A percentile compares a stretch with the other conserved stretches of the same genome.
Evolutionary conservation across 2,329 filamentous ascomycete genomes (phyloP).

Genomic region (Colletotrichum zoysiae): DNA sequence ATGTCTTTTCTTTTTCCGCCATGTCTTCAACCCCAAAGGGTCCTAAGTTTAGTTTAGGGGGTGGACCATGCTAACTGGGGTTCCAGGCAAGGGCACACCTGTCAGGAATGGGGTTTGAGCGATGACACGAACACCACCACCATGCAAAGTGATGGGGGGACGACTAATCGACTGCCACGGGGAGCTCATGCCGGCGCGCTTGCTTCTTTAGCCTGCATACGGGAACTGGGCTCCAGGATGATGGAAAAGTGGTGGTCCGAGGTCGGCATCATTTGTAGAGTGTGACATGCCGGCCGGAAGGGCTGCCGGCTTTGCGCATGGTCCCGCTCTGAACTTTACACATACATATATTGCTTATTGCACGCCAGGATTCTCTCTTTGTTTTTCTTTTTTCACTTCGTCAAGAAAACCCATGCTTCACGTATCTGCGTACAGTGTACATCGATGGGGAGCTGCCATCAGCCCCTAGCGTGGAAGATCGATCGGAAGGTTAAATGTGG

Average conservation of each 20-base stretch:
- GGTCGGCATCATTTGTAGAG: slow-evolving; percentile 16
- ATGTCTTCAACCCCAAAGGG: slow-evolving; percentile 33
- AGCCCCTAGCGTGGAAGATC: slow-evolving; percentile 29
- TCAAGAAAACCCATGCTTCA: not conserved
- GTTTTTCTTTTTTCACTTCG: not conserved
- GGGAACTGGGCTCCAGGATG: slow-evolving; percentile 10
- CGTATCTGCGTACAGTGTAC: not conserved
- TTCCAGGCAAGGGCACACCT: slow-evolving; percentile 11
- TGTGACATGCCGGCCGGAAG: not conserved
- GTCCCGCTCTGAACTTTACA: not conserved
- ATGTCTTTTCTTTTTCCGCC: slow-evolving; percentile 3
- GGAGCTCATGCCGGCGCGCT: not conserved
- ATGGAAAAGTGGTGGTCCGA: slow-evolving; percentile 26
- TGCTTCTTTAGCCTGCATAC: slow-evolving; percentile 20
- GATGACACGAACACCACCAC: not conserved
- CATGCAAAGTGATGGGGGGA: not conserved
- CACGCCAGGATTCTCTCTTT: not conserved
- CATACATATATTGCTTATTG: not conserved
- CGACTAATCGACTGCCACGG: not conserved
- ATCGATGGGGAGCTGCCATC: slow-evolving; percentile 28
- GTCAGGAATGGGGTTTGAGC: slow-evolving; percentile 2
- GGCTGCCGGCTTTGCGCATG: slow-evolving; percentile 23
- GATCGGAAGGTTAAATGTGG: slow-evolving; percentile 33
- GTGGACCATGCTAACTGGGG: not conserved
- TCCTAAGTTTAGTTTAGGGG: not conserved